Percentiles rank a stretch among this genome's conserved stretches.
phyloP scores from a whole-genome alignment of 1,284 basidiomycete species.

The Cryptococcus sp. region DNA sequence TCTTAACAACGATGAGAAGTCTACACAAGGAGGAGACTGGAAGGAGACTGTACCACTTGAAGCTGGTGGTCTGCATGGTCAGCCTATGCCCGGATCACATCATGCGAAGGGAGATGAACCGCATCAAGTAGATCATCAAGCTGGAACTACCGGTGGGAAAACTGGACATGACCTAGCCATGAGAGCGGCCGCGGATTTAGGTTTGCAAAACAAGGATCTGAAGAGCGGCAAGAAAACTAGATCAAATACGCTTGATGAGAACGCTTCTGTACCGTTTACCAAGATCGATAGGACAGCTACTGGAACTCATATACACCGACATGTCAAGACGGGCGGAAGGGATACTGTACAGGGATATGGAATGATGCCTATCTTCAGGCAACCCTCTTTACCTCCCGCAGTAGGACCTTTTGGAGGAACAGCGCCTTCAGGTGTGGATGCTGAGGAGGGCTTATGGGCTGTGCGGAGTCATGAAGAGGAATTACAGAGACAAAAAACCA shows the following conservation, averaged over 20 bases:
- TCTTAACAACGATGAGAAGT: constrained; percentile 5
- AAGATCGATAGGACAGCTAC: constrained; percentile 12
- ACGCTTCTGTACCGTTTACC: neutral
- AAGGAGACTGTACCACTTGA: constrained; percentile 1
- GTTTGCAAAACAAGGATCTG: neutral
- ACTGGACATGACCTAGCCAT: constrained; percentile 10
- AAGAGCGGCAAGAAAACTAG: neutral
- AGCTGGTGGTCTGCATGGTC: constrained; percentile 14
- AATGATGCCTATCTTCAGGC: constrained; percentile 25
- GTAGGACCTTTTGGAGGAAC: constrained; percentile 39
- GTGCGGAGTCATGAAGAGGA: constrained; percentile 40
- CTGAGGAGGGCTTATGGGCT: constrained; percentile 36
- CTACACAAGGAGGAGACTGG: constrained; percentile 18
- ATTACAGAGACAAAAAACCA: constrained; percentile 25
- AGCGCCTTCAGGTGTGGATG: constrained; percentile 32
- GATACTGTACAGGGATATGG: constrained; percentile 11
- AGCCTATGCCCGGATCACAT: constrained; percentile 15
- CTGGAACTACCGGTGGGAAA: constrained; percentile 9
- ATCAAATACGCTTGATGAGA: neutral
- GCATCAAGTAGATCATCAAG: constrained; percentile 18
- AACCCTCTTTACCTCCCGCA: constrained; percentile 25
- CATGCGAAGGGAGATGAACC: neutral
- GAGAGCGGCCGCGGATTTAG: constrained; percentile 13
- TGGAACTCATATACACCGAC: constrained; percentile 9
- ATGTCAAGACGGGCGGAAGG: constrained; percentile 4